These are phyloP conservation scores for Fusarium sublunatum DNA, from an alignment of 2,329 filamentous ascomycete species.

Conservation along the genomic window DNA sequence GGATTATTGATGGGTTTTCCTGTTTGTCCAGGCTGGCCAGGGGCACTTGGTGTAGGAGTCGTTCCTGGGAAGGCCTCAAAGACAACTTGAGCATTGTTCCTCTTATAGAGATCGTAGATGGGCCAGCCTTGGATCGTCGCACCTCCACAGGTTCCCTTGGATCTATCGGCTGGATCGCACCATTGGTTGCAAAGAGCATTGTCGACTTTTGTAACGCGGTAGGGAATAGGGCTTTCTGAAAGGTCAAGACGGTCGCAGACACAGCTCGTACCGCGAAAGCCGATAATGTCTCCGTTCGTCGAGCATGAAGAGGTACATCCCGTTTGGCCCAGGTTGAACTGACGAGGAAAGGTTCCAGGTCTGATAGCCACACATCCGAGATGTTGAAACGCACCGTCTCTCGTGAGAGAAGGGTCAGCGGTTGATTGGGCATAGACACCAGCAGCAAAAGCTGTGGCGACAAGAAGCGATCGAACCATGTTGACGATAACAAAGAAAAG, in stretches of 20 bases:
- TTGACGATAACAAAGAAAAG: slow-evolving; percentile 20
- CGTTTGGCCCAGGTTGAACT: slow-evolving; percentile 17
- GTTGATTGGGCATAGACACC: slow-evolving; percentile 27
- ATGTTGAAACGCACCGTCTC: slow-evolving; percentile 18
- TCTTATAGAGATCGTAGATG: slow-evolving; percentile 38
- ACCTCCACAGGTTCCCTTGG: slow-evolving; percentile 35
- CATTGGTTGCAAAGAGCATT: slow-evolving; percentile 28
- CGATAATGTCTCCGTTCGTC: slow-evolving; percentile 36
- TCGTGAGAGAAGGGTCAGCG: slow-evolving; percentile 21
- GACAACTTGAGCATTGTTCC: slow-evolving; percentile 28
- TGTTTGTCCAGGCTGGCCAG: slow-evolving; percentile 9
- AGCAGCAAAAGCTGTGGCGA: slow-evolving; percentile 20
- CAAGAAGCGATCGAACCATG: slow-evolving; percentile 21
- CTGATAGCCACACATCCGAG: slow-evolving; percentile 31
- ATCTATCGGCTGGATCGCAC: slow-evolving; percentile 31
- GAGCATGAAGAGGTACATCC: slow-evolving; percentile 31
- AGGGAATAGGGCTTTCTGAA: slow-evolving; percentile 22
- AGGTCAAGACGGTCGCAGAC: slow-evolving; percentile 38
- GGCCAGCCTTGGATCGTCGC: slow-evolving; percentile 29
- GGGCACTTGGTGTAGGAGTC: slow-evolving; percentile 15
- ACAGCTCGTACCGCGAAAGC: slow-evolving; percentile 28
- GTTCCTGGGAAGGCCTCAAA: slow-evolving; percentile 19
- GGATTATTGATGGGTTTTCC: slow-evolving; percentile 6
- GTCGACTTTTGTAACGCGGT: slow-evolving; percentile 32
- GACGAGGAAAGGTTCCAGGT: slow-evolving; percentile 29